Evolutionary conservation across 31 red algal species (phyloP), one percentile per base, ranked within the genome.

Genomic region (Porphyra umbilicalis): DNA sequence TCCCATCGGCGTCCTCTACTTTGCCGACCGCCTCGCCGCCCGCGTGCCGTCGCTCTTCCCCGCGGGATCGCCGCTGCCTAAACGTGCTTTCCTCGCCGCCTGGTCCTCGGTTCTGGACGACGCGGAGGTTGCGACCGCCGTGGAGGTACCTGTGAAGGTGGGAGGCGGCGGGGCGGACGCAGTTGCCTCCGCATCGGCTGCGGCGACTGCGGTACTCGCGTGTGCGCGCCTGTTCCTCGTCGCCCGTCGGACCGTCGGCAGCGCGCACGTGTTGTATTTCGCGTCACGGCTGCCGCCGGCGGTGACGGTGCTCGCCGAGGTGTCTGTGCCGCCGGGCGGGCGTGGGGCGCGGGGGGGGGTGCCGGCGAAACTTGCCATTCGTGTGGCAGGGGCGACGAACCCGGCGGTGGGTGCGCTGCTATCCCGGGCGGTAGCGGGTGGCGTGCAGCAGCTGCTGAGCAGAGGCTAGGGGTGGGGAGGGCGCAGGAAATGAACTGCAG

Each of bases 1-100:
- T 13, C 79, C 85, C 39, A 77, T 82, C 29, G 90, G 90, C 10
- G 86, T 96, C 10, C 38, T 96, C 35, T 96, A 96, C 79, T 96
- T 92, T 77, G 79, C 88, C 34, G 90, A 89, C 30, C 80, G 88
- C 44, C 38, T 90, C 16, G 83, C 80, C 11, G 82, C 82, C 14
- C 75, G 80, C 35, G 36, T 89, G 35, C 38, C 18, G 8, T 76
- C 77, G 36, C 34, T 89, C 33, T 76, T 89, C 57, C 57, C 57
- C 57, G 57, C 4, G 4, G 57, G 57, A 29, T n/a, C 6, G 25
- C 25, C 57, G 57, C 57, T 71, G 18, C 57, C 57, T 8, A 71
- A 71, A 29, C 57, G 57, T 29, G 57, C 57, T 29, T 71, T 71
- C 25, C 57, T 71, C 13, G 57, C 57, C 20, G 57, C 57, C 25